Evolutionary conservation across 352 stramenopile genomes (phyloP).

Genomic region (Pythium coloratum): DNA sequence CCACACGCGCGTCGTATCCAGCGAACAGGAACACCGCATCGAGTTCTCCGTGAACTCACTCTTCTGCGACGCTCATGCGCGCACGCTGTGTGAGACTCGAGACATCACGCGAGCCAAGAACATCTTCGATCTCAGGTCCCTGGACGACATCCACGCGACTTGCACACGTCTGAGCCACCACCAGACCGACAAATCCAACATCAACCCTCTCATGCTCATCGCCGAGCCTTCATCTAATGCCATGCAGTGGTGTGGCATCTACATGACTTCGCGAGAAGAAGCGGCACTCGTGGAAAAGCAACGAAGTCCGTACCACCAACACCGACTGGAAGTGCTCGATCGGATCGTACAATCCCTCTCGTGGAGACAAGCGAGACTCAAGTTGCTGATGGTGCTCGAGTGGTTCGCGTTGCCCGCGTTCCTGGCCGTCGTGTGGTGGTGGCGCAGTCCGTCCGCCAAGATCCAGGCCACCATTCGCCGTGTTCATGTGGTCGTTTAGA

Average conservation of each 20-base stretch:
- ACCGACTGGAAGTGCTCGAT: slow-evolving; percentile 27
- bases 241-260: slow-evolving; percentile 30
- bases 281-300: slow-evolving; percentile 2
- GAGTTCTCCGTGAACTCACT: slow-evolving; percentile 26
- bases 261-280: slow-evolving; percentile 14
- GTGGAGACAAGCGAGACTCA: slow-evolving; percentile 11
- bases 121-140: slow-evolving; percentile 13
- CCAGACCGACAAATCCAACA: not conserved
- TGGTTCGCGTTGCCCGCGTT: slow-evolving; percentile 28
- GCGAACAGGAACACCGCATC: slow-evolving; percentile 13
- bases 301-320: slow-evolving; percentile 28
- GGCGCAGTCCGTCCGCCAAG: slow-evolving; percentile 17
- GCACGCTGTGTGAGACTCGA: slow-evolving; percentile 10
- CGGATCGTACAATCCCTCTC: slow-evolving; percentile 5
- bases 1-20: slow-evolving; percentile 13
- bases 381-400: slow-evolving; percentile 31
- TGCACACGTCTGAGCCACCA: slow-evolving; percentile 3
- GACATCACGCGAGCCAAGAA: not conserved
- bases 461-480: not conserved
- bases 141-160: not conserved
- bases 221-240: slow-evolving; percentile 9
- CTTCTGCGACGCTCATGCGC: slow-evolving; percentile 23
- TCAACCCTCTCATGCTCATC: slow-evolving; percentile 25
- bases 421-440: slow-evolving; percentile 17
- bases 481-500: not conserved